A percentile compares a stretch with the other conserved stretches of the same genome.
phyloP scores from a whole-genome alignment of 31 red algal species.

The Asparagopsis taxiformis region DNA sequence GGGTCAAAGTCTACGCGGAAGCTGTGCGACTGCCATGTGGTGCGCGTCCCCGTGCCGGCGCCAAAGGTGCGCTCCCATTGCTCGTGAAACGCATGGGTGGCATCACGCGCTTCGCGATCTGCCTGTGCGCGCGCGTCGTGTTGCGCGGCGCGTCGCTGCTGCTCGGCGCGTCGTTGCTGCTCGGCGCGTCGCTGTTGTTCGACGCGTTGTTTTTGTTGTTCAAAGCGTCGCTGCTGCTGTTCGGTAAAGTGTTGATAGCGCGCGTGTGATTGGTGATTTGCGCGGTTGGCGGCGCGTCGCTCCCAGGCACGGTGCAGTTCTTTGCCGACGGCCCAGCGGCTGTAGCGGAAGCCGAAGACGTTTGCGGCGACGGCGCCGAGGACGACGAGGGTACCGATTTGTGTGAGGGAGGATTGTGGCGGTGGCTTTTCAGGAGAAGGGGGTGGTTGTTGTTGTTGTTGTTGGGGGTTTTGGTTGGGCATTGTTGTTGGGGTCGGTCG shows the following conservation, averaged over 20 bases:
- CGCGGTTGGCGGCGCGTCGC: too few species aligned
- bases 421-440: neutral
- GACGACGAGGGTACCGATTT: conserved; percentile 33
- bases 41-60: neutral
- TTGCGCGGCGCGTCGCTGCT: conserved; percentile 4
- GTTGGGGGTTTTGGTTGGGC: neutral
- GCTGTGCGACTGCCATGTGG: neutral
- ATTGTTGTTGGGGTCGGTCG: too few species aligned
- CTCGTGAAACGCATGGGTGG: neutral
- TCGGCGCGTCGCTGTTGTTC: too few species aligned
- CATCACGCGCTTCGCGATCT: conserved; percentile 3
- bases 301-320: conserved; percentile 59
- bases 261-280: too few species aligned
- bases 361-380: conserved; percentile 55
- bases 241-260: too few species aligned
- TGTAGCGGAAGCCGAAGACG: conserved; percentile 43
- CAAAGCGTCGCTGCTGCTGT: too few species aligned
- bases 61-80: conserved; percentile 16
- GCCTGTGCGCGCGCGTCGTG: neutral
- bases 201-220: too few species aligned
- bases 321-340: conserved; percentile 60
- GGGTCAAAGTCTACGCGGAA: neutral
- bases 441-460: neutral
- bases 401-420: neutral
- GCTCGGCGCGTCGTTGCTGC: too few species aligned